These are phyloP conservation scores for Nematocida parisii DNA, from an alignment of 371 early-diverging fungal genomes.

Conservation along the genomic window DNA sequence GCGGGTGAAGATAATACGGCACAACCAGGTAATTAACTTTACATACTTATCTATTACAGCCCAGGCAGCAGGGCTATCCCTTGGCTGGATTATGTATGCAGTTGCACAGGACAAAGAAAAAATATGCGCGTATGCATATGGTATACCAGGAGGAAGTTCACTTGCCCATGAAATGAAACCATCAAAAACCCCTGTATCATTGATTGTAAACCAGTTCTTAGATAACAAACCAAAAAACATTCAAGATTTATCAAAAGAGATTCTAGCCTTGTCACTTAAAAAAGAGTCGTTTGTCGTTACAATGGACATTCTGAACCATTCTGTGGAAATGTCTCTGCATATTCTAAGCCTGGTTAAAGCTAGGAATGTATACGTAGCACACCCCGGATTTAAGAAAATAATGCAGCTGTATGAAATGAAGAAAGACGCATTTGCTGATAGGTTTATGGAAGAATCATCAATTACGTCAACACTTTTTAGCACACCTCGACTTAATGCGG, in stretches of 20 bases:
- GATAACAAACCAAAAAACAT: not conserved
- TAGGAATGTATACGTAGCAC: slow-evolving; percentile 19
- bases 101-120: slow-evolving; percentile 1
- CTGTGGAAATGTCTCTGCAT: slow-evolving; percentile 49
- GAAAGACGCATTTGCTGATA: slow-evolving; percentile 21
- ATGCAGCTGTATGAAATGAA: slow-evolving; percentile 42
- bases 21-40: slow-evolving; percentile 50
- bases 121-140: slow-evolving; percentile 40
- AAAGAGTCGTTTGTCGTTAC: slow-evolving; percentile 16
- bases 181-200: not conserved
- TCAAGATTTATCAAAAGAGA: not conserved
- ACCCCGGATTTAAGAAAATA: slow-evolving; percentile 38
- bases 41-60: slow-evolving; percentile 46
- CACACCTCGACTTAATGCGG: not conserved
- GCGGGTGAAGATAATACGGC: slow-evolving; percentile 45
- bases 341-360: slow-evolving; percentile 44
- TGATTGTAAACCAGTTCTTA: slow-evolving; percentile 14
- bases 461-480: slow-evolving; percentile 7
- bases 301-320: slow-evolving; percentile 36
- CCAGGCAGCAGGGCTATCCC: slow-evolving; percentile 50
- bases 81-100: slow-evolving; percentile 56
- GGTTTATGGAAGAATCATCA: not conserved
- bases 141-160: slow-evolving; percentile 25
- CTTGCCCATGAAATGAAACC: slow-evolving; percentile 16
- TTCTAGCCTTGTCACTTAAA: not conserved